Conservation (phyloP, 2,329 filamentous ascomycete genomes). For the Neurospora sp. region DNA sequence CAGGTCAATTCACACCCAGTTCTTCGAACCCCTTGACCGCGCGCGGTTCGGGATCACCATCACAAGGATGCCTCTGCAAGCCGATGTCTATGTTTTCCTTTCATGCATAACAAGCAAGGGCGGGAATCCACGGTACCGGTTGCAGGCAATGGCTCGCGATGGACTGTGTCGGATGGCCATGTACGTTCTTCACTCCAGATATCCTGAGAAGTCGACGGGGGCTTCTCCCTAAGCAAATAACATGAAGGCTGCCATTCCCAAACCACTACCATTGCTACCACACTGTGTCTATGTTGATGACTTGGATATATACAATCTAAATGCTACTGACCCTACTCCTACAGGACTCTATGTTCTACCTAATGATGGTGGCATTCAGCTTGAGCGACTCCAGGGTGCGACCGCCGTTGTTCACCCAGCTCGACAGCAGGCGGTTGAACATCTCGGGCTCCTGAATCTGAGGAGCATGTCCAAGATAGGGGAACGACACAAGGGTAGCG, state of each 20-base stretch:
- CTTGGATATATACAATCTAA: background rate
- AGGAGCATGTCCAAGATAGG: constrained; percentile 39
- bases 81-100: background rate
- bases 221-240: background rate
- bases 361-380: background rate
- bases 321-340: background rate
- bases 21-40: constrained; percentile 15
- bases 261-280: background rate
- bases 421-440: constrained; percentile 36
- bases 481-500: constrained; percentile 35
- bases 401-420: constrained; percentile 26
- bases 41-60: background rate
- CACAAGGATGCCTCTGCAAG: background rate
- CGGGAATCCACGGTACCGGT: background rate
- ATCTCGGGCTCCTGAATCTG: constrained; percentile 39
- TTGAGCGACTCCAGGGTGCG: background rate
- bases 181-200: background rate
- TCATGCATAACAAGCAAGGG: background rate
- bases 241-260: background rate
- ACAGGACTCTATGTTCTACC: background rate
- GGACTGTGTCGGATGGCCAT: background rate
- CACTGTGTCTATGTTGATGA: background rate
- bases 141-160: background rate
- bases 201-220: background rate
- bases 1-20: constrained; percentile 22